Conservation (phyloP, 2,329 filamentous ascomycete species). For the Colletotrichum neosansevieriae region DNA sequence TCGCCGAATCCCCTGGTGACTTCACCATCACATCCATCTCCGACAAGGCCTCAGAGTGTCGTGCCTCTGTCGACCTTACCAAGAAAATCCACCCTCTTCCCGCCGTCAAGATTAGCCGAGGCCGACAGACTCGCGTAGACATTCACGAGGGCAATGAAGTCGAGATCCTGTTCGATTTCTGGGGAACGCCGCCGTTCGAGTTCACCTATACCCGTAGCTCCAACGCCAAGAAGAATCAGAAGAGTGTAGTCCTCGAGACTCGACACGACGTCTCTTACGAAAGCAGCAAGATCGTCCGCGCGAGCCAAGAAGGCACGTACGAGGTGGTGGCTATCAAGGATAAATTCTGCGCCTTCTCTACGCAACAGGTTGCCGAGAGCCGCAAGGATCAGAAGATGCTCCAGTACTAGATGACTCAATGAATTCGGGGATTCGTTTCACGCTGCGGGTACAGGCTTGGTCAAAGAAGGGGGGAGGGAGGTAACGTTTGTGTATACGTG, state of each 20-base stretch:
- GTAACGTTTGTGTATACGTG: conserved; percentile 32
- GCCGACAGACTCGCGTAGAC: conserved; percentile 83
- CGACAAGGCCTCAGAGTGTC: conserved; percentile 90
- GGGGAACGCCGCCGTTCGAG: conserved; percentile 95
- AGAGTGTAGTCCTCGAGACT: conserved; percentile 86
- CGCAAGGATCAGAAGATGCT: conserved; percentile 58
- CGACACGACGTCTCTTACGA: conserved; percentile 88
- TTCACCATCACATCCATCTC: conserved; percentile 90
- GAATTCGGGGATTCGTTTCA: not conserved
- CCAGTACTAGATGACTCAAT: conserved; percentile 34
- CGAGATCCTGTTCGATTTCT: conserved; percentile 94
- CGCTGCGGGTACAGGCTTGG: conserved; percentile 16
- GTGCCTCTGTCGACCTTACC: conserved; percentile 79
- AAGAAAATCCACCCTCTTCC: conserved; percentile 94
- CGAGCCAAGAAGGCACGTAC: conserved; percentile 95
- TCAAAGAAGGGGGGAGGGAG: conserved; percentile 3
- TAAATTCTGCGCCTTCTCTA: conserved; percentile 89
- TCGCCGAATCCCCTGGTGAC: conserved; percentile 89
- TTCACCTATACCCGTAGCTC: conserved; percentile 96
- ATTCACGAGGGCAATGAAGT: conserved; percentile 97
- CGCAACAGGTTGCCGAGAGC: conserved; percentile 65
- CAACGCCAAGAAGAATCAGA: conserved; percentile 84
- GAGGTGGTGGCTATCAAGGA: conserved; percentile 98
- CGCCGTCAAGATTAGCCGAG: conserved; percentile 89
- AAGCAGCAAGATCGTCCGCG: conserved; percentile 82